Percentiles rank a stretch among this genome's conserved stretches.
Conservation (phyloP, 2,329 filamentous ascomycete genomes). For the Keithomyces neogunnii region DNA sequence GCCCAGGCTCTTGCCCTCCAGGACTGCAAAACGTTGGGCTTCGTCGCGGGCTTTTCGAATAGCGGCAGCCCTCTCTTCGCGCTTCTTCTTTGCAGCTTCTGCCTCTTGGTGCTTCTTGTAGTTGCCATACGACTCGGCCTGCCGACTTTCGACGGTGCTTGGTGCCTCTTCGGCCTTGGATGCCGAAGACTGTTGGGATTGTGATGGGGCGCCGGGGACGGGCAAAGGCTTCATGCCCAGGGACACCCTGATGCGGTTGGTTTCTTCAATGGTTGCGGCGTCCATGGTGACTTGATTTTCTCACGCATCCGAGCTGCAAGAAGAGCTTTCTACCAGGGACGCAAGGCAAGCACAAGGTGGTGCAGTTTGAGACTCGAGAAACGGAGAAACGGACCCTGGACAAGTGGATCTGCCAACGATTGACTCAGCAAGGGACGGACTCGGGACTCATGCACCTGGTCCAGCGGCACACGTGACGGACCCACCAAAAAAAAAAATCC, state of each 20-base stretch:
- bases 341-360: background rate
- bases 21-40: constrained; percentile 63
- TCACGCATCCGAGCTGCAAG: background rate
- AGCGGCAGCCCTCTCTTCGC: constrained; percentile 71
- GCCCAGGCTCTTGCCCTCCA: constrained; percentile 78
- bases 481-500: constrained; percentile 6
- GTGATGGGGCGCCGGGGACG: constrained; percentile 53
- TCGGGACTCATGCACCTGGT: too few species aligned
- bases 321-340: background rate
- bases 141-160: constrained; percentile 77
- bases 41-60: constrained; percentile 82
- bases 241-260: constrained; percentile 82
- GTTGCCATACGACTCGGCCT: constrained; percentile 67
- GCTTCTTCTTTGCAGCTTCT: constrained; percentile 67
- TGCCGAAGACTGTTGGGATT: constrained; percentile 37
- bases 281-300: constrained; percentile 34
- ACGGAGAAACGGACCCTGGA: background rate
- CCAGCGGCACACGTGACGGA: constrained; percentile 4
- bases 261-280: constrained; percentile 78
- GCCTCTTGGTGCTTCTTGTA: constrained; percentile 58
- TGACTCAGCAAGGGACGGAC: too few species aligned
- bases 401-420: background rate
- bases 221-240: constrained; percentile 87
- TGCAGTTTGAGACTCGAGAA: background rate
- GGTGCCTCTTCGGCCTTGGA: constrained; percentile 56